Evolutionary conservation across 495 filamentous ascomycete genomes (phyloP).

Genomic region (Neohortaea acidophila): DNA sequence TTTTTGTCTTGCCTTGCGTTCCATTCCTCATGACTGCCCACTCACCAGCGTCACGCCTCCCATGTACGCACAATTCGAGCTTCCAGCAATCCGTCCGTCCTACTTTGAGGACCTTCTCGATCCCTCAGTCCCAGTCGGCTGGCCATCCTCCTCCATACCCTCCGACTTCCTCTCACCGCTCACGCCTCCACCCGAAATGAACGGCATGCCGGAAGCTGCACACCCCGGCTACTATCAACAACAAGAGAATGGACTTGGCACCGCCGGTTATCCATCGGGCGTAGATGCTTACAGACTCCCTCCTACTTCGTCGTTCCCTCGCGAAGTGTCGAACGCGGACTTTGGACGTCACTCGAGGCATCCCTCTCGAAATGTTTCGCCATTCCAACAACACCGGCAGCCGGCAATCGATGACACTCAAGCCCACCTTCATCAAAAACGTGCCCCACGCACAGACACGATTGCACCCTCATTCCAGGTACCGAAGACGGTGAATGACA

Average conservation of each 20-base stretch:
- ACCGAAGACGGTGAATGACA: conserved; percentile 19
- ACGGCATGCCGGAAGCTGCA: not conserved
- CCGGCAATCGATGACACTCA: conserved; percentile 3
- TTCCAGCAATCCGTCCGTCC: conserved; percentile 13
- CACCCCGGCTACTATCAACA: conserved; percentile 5
- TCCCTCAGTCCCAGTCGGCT: not conserved
- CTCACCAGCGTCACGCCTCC: conserved; percentile 2
- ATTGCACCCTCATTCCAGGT: conserved; percentile 22
- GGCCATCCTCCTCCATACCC: conserved; percentile 1
- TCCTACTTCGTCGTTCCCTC: conserved; percentile 2
- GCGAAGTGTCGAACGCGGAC: not conserved
- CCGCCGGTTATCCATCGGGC: conserved; percentile 1
- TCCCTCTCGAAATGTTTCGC: no score
- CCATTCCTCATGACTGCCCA: conserved; percentile 7
- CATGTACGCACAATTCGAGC: conserved; percentile 12
- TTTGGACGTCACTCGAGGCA: not conserved
- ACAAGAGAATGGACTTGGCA: conserved; percentile 10
- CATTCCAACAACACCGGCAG: no score
- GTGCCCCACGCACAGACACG: conserved; percentile 8
- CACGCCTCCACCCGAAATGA: conserved; percentile 18
- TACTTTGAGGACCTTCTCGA: not conserved
- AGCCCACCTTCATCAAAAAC: not conserved
- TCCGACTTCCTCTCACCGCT: conserved; percentile 6
- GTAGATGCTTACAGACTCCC: not conserved
- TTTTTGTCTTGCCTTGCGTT: not conserved